Conservation (phyloP, 495 filamentous ascomycete genomes). For the Lasiosphaeria miniovina region DNA sequence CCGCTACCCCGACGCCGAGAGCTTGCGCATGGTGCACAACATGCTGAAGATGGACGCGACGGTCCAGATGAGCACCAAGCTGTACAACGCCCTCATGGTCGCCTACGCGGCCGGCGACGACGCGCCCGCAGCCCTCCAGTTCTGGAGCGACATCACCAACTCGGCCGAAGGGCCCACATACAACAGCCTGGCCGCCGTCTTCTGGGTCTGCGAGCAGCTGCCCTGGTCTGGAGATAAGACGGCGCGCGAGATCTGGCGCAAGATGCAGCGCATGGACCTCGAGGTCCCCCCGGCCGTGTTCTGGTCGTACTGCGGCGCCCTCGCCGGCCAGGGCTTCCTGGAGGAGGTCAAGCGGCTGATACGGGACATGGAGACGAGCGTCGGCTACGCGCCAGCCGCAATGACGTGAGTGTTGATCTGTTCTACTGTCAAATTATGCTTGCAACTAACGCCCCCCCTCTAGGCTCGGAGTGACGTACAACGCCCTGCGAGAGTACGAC, state of each 20-base stretch:
- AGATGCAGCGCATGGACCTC: slow-evolving; percentile 71
- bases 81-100: slow-evolving; percentile 82
- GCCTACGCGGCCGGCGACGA: slow-evolving; percentile 69
- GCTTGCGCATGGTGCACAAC: slow-evolving; percentile 74
- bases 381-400: slow-evolving; percentile 60
- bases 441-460: slow-evolving; percentile 2
- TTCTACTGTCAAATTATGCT: background rate
- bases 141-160: slow-evolving; percentile 77
- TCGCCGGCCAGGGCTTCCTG: slow-evolving; percentile 66
- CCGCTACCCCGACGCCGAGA: slow-evolving; percentile 57
- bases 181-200: slow-evolving; percentile 70
- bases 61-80: slow-evolving; percentile 69
- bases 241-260: slow-evolving; percentile 71
- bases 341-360: slow-evolving; percentile 63
- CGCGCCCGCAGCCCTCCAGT: slow-evolving; percentile 61
- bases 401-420: slow-evolving; percentile 61
- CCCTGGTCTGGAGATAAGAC: slow-evolving; percentile 52
- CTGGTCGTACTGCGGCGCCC: slow-evolving; percentile 66
- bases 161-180: slow-evolving; percentile 80
- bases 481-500: slow-evolving; percentile 57
- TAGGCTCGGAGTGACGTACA: slow-evolving; percentile 71
- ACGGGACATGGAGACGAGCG: slow-evolving; percentile 59
- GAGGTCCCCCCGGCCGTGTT: slow-evolving; percentile 69
- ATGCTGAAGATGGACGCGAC: slow-evolving; percentile 86
- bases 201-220: slow-evolving; percentile 68